Evolutionary conservation across 202 grass and related monocot species (phyloP).

Genomic region (Carex arenaria): DNA sequence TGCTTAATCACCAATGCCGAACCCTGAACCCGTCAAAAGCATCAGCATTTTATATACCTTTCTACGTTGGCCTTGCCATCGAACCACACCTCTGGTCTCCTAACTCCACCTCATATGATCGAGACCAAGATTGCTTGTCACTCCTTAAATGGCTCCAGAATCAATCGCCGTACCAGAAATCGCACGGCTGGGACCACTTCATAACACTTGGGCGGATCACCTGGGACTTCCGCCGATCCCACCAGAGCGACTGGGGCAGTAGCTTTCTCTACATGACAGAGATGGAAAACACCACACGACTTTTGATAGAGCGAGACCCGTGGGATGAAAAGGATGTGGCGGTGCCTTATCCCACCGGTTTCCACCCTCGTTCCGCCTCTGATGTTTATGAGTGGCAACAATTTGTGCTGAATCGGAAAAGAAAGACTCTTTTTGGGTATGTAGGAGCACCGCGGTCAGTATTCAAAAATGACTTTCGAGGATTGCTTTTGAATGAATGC

Average conservation of each 20-base stretch:
- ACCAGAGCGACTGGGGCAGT: constrained; percentile 52
- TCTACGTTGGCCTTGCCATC: constrained; percentile 79
- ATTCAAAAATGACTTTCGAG: constrained; percentile 68
- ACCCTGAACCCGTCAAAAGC: constrained; percentile 49
- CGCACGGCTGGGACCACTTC: constrained; percentile 82
- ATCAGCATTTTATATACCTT: constrained; percentile 64
- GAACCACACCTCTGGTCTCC: constrained; percentile 62
- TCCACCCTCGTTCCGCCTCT: constrained; percentile 53
- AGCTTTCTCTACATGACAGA: constrained; percentile 56
- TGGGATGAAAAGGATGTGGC: constrained; percentile 53
- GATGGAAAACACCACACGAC: constrained; percentile 71
- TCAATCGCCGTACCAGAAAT: constrained; percentile 42
- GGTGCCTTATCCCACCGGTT: constrained; percentile 74
- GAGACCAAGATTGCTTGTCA: constrained; percentile 39
- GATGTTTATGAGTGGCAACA: constrained; percentile 66
- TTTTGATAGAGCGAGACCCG: constrained; percentile 55
- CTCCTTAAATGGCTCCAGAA: constrained; percentile 63
- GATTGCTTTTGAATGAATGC: constrained; percentile 63
- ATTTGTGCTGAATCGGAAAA: constrained; percentile 36
- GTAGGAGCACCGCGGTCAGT: constrained; percentile 53
- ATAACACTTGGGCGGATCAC: constrained; percentile 72
- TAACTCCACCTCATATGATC: constrained; percentile 38
- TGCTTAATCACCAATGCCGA: constrained; percentile 68
- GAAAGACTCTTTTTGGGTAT: constrained; percentile 55
- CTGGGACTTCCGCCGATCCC: constrained; percentile 80